Evolutionary conservation across 805 yeast genomes (phyloP).

Genomic region (Candida ortonii): DNA sequence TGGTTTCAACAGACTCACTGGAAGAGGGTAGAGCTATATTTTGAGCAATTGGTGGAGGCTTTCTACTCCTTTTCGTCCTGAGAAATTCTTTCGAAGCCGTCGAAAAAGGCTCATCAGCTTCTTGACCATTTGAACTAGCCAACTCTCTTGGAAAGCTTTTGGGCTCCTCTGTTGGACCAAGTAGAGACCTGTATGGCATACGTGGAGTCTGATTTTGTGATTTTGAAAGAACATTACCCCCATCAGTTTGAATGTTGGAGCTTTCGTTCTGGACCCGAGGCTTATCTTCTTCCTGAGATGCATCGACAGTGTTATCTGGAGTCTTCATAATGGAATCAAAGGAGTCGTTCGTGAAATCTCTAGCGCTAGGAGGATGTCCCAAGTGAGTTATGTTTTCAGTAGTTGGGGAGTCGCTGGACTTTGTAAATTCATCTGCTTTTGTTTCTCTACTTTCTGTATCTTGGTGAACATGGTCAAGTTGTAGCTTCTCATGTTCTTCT

Average conservation of each 20-base stretch:
- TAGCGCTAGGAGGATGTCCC: constrained; percentile 10
- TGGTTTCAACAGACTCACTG: constrained; percentile 1
- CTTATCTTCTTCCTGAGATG: not conserved
- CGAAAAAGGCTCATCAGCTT: no score
- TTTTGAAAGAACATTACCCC: no score
- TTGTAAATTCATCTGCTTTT: no score
- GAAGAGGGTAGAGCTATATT: constrained; percentile 1
- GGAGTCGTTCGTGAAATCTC: constrained; percentile 11
- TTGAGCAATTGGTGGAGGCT: constrained; percentile 18
- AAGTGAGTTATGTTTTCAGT: constrained; percentile 1
- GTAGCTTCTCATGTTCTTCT: no score
- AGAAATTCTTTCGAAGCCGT: constrained; percentile 10
- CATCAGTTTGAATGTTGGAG: no score
- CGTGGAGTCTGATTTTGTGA: no score
- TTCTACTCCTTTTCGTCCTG: constrained; percentile 13
- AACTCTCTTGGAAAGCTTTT: not conserved
- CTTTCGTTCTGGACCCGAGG: no score
- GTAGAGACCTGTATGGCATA: constrained; percentile 7
- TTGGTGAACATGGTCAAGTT: no score
- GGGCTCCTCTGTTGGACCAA: constrained; percentile 5
- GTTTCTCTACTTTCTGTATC: no score
- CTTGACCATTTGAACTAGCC: constrained; percentile 6
- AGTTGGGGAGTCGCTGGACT: no score
- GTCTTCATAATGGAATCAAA: constrained; percentile 22
- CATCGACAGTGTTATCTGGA: constrained; percentile 16